phyloP scores from a whole-genome alignment of 805 yeast genomes.

The Metschnikowia proteae region DNA sequence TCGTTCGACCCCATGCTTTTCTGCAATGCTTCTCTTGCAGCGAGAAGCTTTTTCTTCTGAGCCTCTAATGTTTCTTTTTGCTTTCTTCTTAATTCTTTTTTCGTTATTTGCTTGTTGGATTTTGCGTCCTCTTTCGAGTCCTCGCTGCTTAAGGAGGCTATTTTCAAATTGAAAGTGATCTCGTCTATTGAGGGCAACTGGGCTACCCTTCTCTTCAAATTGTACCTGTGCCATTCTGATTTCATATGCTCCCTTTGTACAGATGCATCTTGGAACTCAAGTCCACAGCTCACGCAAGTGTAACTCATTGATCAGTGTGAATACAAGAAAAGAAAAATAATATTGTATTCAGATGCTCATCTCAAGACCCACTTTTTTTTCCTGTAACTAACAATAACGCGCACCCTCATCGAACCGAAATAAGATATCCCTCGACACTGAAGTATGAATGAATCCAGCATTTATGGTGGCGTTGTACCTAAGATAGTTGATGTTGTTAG shows the following conservation, averaged over 20 bases:
- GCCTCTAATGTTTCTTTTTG: conserved; percentile 48
- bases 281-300: conserved; percentile 38
- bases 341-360: background rate
- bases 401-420: conserved; percentile 3
- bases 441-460: background rate
- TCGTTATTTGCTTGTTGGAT: conserved; percentile 31
- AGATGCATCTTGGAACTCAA: conserved; percentile 36
- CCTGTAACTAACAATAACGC: background rate
- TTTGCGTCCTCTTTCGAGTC: conserved; percentile 20
- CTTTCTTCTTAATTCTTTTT: conserved; percentile 48
- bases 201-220: conserved; percentile 43
- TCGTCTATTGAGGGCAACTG: conserved; percentile 26
- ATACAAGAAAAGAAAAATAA: background rate
- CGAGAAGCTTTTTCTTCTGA: conserved; percentile 44
- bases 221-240: conserved; percentile 45
- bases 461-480: conserved; percentile 28
- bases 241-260: conserved; percentile 43
- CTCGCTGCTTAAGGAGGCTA: conserved; percentile 17
- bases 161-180: conserved; percentile 21
- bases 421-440: background rate
- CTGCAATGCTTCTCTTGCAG: conserved; percentile 19
- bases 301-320: conserved; percentile 11
- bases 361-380: conserved; percentile 6
- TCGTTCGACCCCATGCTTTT: conserved; percentile 6
- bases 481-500: conserved; percentile 56